Evolutionary conservation across 1,139 yeast species (phyloP), one percentile per base, ranked within the genome.

Genomic region (Suhomyces atakaporum): DNA sequence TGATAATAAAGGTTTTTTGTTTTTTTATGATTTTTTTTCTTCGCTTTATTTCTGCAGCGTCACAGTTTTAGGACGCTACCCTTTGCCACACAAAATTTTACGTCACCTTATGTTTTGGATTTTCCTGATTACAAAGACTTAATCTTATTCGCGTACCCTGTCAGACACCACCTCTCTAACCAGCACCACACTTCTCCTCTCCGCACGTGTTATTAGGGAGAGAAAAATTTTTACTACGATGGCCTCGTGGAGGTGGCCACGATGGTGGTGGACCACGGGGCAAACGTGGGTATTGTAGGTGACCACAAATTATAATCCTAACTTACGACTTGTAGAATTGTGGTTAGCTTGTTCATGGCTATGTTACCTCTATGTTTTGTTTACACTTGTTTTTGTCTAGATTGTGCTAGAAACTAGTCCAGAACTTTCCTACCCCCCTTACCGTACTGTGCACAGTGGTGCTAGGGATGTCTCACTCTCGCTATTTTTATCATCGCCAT

Each of bases 51-150:
- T n/a, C n/a, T n/a, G n/a, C n/a, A n/a, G n/a, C n/a, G n/a, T n/a
- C n/a, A n/a, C n/a, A n/a, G 9, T 13, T 16, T 15, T 31, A 19
- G 25, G 25, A 25, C 27, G 24, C 26, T 12, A n/a, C 15, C 4
- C n/a, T 14, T 24, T 24, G 30, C 22, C 30, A 19, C 23, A 18
- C 21, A 6, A 11, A 18, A 11, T 4, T 27, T 16, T 27, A 23
- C 29, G 29, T 26, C 34, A 31, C 29, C 34, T 8, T 25, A 27
- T 33, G 36, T 33, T 33, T 33, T 11, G 31, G 13, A 14, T 23
- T 16, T 24, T 27, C 36, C 36, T 24, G 32, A 11, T 33, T 20
- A 19, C 25, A 12, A 16, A 20, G 29, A 23, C 27, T 8, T 13
- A 15, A 9, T 16, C 35, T 29, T 14, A 16, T 8, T 27, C 24